Base-by-base conservation (phyloP, 1,139 yeast species). In the Protomyces lactucae-debilis region DNA sequence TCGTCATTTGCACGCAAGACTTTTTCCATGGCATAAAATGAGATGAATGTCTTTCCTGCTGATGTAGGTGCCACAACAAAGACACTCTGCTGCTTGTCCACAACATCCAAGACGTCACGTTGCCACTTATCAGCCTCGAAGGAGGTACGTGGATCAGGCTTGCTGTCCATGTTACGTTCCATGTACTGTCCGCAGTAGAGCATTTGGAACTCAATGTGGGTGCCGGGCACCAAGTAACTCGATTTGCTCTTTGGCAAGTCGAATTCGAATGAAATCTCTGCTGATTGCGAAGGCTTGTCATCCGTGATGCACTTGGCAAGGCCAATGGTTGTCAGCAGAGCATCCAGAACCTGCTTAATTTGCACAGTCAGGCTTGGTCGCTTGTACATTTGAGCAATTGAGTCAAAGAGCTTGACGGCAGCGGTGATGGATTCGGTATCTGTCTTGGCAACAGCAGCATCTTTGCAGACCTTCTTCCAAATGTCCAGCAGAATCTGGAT, bases 101-200 rank as follows among this genome's bases (percentile, higher is more conserved):
- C 55, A 32, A 60, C 64, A 52, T 64, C 66, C 25, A 64, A 39
- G 28, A 60, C 61, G 14, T 64, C 64, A 23, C 66, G 64, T 36
- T 64, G 66, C 66, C 66, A 64, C 48, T 60, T 60, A n/a, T 64
- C 66, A 18, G 66, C 64, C 16, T 64, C 66, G 45, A 64, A 64
- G n/a, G 64, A 55, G 21, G 61, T 60, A n/a, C 66, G 64, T 9
- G 53, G 53, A 35, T 64, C 66, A 3, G 66, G 66, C 16, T 55
- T 60, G n/a, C 65, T 60, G 23, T 61, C 66, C 66, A 64, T 64
- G 46, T 60, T 60, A 8, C 66, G 55, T 25, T 64, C 66, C 66
- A 64, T 64, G 54, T 64, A 64, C 39, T 64, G 57, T 28, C 66
- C 66, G 39, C 63, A 64, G 28, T 60, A 60, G 37, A 55, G 57